phyloP scores from a whole-genome alignment of 1,284 basidiomycete genomes.

The Trametes sp. region DNA sequence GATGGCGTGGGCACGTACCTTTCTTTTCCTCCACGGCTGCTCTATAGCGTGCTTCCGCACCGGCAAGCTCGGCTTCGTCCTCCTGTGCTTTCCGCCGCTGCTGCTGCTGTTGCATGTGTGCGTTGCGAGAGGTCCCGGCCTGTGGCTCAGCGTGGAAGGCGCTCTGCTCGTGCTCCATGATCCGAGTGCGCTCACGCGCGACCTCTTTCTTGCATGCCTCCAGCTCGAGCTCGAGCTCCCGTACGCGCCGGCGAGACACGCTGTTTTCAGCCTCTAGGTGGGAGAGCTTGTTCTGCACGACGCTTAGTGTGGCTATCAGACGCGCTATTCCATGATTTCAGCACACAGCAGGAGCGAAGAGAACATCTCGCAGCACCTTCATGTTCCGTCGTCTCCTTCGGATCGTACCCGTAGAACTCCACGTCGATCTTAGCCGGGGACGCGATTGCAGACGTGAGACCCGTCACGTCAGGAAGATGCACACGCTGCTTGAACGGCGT shows the following conservation, averaged over 20 bases:
- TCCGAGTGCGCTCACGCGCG: slow-evolving; percentile 65
- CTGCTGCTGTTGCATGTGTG: slow-evolving; percentile 19
- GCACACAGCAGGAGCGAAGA: not conserved
- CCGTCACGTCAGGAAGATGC: slow-evolving; percentile 80
- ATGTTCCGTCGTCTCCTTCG: slow-evolving; percentile 58
- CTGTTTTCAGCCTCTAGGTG: slow-evolving; percentile 83
- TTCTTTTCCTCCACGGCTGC: slow-evolving; percentile 87
- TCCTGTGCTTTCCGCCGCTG: slow-evolving; percentile 29
- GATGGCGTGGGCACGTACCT: too few relatives aligned
- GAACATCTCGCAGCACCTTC: slow-evolving; percentile 55
- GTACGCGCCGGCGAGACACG: slow-evolving; percentile 76
- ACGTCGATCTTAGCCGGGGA: slow-evolving; percentile 66
- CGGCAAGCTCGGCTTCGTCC: slow-evolving; percentile 32
- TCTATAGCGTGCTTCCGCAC: slow-evolving; percentile 55
- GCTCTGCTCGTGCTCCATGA: slow-evolving; percentile 61
- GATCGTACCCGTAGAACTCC: slow-evolving; percentile 60
- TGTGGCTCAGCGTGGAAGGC: slow-evolving; percentile 34
- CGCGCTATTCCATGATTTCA: slow-evolving; percentile 51
- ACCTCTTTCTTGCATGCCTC: slow-evolving; percentile 80
- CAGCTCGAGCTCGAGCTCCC: slow-evolving; percentile 84
- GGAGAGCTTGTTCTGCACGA: slow-evolving; percentile 70
- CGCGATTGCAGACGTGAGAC: slow-evolving; percentile 75
- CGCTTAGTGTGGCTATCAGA: slow-evolving; percentile 64
- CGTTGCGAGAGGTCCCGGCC: slow-evolving; percentile 16
- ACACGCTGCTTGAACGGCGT: slow-evolving; percentile 46